These are phyloP conservation scores for Friedmanniomyces simplex DNA, from an alignment of 495 filamentous ascomycete species.

Conservation along the genomic window DNA sequence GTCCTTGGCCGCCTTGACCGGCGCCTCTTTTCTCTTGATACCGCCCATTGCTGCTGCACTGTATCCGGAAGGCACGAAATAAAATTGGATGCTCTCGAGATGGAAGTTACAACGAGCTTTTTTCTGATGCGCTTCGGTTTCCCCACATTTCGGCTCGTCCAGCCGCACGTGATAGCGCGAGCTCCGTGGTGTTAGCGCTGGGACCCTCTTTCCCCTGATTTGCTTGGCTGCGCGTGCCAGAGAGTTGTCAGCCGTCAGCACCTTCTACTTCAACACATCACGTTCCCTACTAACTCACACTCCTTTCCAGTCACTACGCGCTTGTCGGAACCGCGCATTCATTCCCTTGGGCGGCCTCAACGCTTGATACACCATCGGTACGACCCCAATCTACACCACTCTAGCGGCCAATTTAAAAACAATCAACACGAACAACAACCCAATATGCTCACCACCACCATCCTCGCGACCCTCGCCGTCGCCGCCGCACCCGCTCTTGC, in stretches of 20 bases:
- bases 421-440: background rate
- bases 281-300: background rate
- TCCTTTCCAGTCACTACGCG: background rate
- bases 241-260: background rate
- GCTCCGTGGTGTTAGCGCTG: background rate
- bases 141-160: no score
- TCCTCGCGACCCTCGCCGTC: background rate
- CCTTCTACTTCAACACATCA: background rate
- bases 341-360: background rate
- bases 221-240: no score
- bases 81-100: no score
- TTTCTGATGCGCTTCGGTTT: no score
- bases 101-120: no score
- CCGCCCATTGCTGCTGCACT: slow-evolving; percentile 7
- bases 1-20: background rate
- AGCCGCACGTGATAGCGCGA: background rate
- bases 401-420: no score
- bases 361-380: no score
- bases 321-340: background rate
- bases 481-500: background rate
- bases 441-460: slow-evolving; percentile 6
- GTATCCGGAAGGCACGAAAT: background rate
- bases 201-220: background rate
- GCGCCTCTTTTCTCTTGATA: slow-evolving; percentile 20
- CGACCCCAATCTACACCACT: no score